phyloP scores from a whole-genome alignment of 2,329 filamentous ascomycete species.

The Pseudocercospora fijiensis region DNA sequence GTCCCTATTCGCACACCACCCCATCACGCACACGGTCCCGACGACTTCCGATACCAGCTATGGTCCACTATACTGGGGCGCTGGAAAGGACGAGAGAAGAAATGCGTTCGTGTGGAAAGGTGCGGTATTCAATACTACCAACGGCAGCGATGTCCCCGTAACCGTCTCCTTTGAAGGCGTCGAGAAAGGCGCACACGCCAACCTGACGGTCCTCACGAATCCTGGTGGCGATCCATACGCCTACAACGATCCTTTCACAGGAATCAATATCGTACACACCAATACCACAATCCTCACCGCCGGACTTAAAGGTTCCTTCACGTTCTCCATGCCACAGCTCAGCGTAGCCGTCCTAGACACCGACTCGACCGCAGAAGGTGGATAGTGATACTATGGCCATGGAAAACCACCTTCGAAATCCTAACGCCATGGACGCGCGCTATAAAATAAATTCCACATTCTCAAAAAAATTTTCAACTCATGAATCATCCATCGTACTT shows the following conservation, averaged over 20 bases:
- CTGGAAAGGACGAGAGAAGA: conserved; percentile 43
- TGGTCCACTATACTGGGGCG: conserved; percentile 49
- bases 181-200: conserved; percentile 34
- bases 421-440: no score
- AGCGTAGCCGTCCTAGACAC: conserved; percentile 58
- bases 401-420: not conserved
- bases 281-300: conserved; percentile 45
- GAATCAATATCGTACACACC: conserved; percentile 53
- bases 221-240: conserved; percentile 33
- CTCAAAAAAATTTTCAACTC: no score
- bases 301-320: conserved; percentile 50
- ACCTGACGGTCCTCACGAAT: conserved; percentile 47
- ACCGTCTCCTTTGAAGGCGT: conserved; percentile 42
- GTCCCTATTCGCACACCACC: conserved; percentile 45
- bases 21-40: conserved; percentile 49
- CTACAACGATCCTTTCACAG: conserved; percentile 31
- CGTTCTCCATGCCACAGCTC: conserved; percentile 54
- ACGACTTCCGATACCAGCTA: conserved; percentile 31
- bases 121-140: conserved; percentile 52
- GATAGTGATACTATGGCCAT: not conserved
- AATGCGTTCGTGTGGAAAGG: conserved; percentile 45
- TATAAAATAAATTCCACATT: no score
- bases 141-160: conserved; percentile 35
- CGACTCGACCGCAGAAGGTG: conserved; percentile 8
- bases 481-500: no score